Evolutionary conservation across 176 grass and related monocot genomes (phyloP), one percentile per base, ranked within the genome.

Genomic region (Raddia guianensis): DNA sequence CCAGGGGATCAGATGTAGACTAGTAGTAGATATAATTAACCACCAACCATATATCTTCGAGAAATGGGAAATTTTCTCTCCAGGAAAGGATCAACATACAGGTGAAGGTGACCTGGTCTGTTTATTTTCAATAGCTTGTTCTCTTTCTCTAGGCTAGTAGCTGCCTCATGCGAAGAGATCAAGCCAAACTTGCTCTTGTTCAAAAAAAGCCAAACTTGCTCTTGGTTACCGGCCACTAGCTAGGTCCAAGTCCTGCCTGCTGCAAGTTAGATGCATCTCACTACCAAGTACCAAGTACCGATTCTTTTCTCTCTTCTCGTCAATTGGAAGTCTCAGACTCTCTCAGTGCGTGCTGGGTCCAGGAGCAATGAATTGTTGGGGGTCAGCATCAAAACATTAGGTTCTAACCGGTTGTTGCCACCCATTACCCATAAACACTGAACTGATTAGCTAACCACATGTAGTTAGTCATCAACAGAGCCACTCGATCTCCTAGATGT

Each of bases 171-270:
- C 8, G 70, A 89, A 80, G 71, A 57, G 70, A 88, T 88, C 68
- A 84, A 84, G 63, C 50, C 80, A 88, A 49, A 69, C 44, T 75
- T 52, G 76, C 74, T 52, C 33, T 75, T 70, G 81, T 27, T 27
- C 27, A 27, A 27, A 27, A 27, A 27, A 84, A 84, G 54, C 50
- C 80, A 88, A 49, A 69, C 44, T 75, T 52, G 76, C 74, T 52
- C 33, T 75, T 70, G 81, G 45, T 11, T 67, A 67, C 68, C 48
- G 12, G 20, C 50, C 15, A 21, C 72, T 35, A 77, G 68, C 72
- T 35, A 77, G 68, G 68, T 60, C 83, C 84, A 80, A 80, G 76
- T 60, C 82, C 18, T 21, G 69, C 35, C 68, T 65, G 14, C 73
- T 21, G 2, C 1, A 9, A 49, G 66, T 46, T 21, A 20, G 8